Conservation (phyloP, 306 rosid species). For the Cucurbita maxima region DNA sequence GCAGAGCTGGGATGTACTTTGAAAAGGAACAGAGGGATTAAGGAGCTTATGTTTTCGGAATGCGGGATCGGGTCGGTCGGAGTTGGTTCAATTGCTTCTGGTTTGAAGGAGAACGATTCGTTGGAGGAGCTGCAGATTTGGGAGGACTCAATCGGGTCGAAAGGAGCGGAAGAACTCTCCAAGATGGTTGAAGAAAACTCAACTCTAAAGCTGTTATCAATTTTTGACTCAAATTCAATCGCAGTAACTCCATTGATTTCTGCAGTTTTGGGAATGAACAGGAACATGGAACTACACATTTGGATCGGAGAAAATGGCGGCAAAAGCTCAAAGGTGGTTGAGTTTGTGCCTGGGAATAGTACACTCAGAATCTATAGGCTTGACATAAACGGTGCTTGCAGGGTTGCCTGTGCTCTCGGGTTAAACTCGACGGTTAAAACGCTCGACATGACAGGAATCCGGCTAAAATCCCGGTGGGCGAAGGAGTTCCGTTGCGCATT, state of each 20-base stretch:
- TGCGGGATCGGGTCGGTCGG: constrained; percentile 56
- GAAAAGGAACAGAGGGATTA: constrained; percentile 40
- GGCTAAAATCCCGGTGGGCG: constrained; percentile 71
- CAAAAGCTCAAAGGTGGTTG: constrained; percentile 65
- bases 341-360: constrained; percentile 59
- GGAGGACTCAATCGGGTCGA: constrained; percentile 95
- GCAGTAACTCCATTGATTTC: constrained; percentile 77
- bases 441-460: constrained; percentile 69
- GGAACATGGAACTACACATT: constrained; percentile 68
- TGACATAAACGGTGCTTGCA: constrained; percentile 52
- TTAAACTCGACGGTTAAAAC: constrained; percentile 70
- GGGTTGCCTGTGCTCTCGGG: constrained; percentile 69
- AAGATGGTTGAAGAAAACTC: constrained; percentile 90
- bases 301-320: constrained; percentile 73
- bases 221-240: constrained; percentile 50
- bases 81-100: constrained; percentile 53
- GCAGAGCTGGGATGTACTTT: constrained; percentile 34
- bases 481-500: constrained; percentile 76
- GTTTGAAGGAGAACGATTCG: constrained; percentile 49
- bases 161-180: constrained; percentile 78
- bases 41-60: constrained; percentile 73
- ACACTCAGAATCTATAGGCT: constrained; percentile 61
- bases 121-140: constrained; percentile 82
- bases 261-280: constrained; percentile 74
- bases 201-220: constrained; percentile 51